A percentile compares a stretch with the other conserved stretches of the same genome.
Conservation (phyloP, 345 rosid species). For the Sonneratia alba region DNA sequence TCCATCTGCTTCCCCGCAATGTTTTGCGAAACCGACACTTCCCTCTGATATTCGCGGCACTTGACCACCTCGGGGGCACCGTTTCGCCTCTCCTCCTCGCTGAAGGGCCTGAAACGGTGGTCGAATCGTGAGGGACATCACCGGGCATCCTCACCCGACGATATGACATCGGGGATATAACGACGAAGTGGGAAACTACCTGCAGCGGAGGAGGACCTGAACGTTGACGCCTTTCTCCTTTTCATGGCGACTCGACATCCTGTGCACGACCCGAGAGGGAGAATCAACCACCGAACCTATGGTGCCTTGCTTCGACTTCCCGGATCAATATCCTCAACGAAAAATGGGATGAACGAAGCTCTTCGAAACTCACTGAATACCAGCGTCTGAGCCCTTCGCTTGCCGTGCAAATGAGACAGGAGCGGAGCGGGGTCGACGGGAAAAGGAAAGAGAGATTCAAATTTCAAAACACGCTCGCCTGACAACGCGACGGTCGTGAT, state of each 20-base stretch:
- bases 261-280: slow-evolving; percentile 28
- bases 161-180: no score
- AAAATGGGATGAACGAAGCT: neutral
- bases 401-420: neutral
- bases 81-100: slow-evolving; percentile 78
- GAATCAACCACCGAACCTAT: slow-evolving; percentile 42
- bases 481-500: neutral
- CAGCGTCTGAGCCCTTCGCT: neutral
- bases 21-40: slow-evolving; percentile 87
- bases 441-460: neutral
- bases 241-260: slow-evolving; percentile 89
- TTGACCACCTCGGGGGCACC: slow-evolving; percentile 94
- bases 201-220: slow-evolving; percentile 99
- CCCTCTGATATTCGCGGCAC: slow-evolving; percentile 80
- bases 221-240: slow-evolving; percentile 98
- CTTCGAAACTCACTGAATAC: neutral
- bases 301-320: neutral
- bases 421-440: slow-evolving; percentile 7
- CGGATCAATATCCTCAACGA: neutral
- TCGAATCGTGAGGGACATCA: no score
- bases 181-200: slow-evolving; percentile 25
- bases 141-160: no score
- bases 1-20: slow-evolving; percentile 94
- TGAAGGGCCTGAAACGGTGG: slow-evolving; percentile 61
- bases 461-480: slow-evolving; percentile 5